Conservation (phyloP, 164 flowering plant species). For the Vitis amurensis region DNA sequence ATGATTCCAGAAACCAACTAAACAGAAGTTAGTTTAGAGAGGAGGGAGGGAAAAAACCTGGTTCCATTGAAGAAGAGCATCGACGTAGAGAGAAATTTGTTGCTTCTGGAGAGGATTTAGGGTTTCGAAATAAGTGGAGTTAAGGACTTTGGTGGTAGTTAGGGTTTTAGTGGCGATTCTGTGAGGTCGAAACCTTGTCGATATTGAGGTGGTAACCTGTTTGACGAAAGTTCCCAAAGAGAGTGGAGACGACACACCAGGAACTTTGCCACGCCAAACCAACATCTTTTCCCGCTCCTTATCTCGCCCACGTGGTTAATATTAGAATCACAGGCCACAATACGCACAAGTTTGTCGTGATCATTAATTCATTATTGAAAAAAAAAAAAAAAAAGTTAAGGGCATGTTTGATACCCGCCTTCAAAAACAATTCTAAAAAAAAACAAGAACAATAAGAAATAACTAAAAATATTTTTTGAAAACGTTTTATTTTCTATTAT, state of each 20-base stretch:
- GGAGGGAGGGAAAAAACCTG: conserved; percentile 39
- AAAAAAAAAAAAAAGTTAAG: too few relatives aligned
- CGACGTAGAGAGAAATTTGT: conserved; percentile 65
- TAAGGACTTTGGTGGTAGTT: conserved; percentile 14
- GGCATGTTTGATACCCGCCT: too few relatives aligned
- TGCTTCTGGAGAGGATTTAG: conserved; percentile 53
- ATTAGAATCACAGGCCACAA: too few relatives aligned
- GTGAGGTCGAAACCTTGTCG: conserved; percentile 5
- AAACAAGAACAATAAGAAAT: too few relatives aligned
- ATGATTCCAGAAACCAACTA: background rate
- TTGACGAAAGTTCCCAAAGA: conserved; percentile 55
- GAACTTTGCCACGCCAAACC: conserved; percentile 20
- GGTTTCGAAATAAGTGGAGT: conserved; percentile 35
- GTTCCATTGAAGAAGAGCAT: conserved; percentile 79
- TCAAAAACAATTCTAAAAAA: too few relatives aligned
- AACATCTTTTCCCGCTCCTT: conserved; percentile 25
- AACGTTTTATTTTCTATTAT: too few relatives aligned
- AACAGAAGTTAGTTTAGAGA: background rate
- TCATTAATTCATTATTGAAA: too few relatives aligned
- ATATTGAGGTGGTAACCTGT: conserved; percentile 33
- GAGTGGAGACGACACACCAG: conserved; percentile 11
- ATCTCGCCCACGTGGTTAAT: too few relatives aligned
- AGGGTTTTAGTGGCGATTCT: conserved; percentile 13
- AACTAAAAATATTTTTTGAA: too few relatives aligned
- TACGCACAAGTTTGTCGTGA: too few relatives aligned